Evolutionary conservation across 768 basidiomycete species (phyloP).

Genomic region (Tylopilus balloui): DNA sequence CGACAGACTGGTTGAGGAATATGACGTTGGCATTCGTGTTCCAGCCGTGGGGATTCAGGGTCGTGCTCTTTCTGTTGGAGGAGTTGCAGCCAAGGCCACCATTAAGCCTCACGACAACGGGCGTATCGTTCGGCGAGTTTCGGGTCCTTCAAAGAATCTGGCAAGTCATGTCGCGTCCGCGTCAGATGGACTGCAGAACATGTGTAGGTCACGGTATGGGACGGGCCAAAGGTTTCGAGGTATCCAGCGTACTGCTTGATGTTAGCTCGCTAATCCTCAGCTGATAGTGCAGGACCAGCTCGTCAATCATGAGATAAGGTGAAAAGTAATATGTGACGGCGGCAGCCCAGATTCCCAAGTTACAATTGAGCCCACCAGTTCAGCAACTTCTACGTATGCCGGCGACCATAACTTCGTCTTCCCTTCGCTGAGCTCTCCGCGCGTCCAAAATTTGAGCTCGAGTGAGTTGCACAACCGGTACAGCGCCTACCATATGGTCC

Average conservation of each 20-base stretch:
- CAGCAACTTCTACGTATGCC: too few species aligned
- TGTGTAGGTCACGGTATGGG: not conserved
- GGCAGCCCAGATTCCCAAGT: too few species aligned
- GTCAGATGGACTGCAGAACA: not conserved
- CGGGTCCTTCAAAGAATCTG: conserved; percentile 92
- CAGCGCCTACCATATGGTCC: too few species aligned
- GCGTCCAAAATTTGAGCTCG: too few species aligned
- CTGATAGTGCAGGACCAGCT: too few species aligned
- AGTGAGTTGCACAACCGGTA: too few species aligned
- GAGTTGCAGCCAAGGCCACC: conserved; percentile 73
- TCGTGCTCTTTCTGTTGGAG: conserved; percentile 68
- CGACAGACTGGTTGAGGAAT: conserved; percentile 71
- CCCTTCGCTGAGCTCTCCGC: too few species aligned
- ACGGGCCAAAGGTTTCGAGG: conserved; percentile 82
- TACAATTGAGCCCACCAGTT: too few species aligned
- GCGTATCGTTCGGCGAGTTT: conserved; percentile 65
- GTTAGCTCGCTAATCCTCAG: too few species aligned
- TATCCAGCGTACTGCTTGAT: conserved; percentile 77
- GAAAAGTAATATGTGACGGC: too few species aligned
- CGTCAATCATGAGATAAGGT: too few species aligned
- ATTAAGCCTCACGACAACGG: conserved; percentile 88
- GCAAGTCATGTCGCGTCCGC: not conserved
- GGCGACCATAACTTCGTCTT: too few species aligned
- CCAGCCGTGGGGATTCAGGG: conserved; percentile 80
- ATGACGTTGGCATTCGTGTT: conserved; percentile 63